These are phyloP conservation scores for Hawksworthiomyces lignivorus DNA, from an alignment of 2,329 filamentous ascomycete species.

Conservation along the genomic window DNA sequence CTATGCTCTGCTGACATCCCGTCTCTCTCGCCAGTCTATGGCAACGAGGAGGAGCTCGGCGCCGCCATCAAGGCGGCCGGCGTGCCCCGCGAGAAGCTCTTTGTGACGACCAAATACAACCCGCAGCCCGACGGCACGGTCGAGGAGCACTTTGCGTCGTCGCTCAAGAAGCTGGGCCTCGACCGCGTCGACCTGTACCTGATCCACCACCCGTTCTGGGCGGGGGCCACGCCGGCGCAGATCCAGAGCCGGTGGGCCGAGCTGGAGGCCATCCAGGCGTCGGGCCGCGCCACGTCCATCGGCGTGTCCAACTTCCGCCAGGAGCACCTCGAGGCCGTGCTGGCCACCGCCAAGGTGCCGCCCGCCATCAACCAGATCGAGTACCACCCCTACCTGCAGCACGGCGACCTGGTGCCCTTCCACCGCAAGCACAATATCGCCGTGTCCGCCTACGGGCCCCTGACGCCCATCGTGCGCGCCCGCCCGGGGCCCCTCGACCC, in stretches of 20 bases:
- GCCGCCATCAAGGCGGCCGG: constrained; percentile 60
- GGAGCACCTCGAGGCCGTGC: constrained; percentile 45
- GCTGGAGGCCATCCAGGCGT: constrained; percentile 57
- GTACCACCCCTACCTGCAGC: constrained; percentile 68
- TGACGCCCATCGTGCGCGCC: constrained; percentile 43
- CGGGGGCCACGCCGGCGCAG: constrained; percentile 35
- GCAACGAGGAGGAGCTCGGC: constrained; percentile 63
- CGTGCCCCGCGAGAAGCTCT: constrained; percentile 60
- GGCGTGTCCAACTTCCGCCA: constrained; percentile 69
- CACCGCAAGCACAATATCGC: constrained; percentile 51
- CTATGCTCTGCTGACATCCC: too few relatives aligned
- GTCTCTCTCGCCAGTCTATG: constrained; percentile 38
- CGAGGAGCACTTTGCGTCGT: constrained; percentile 46
- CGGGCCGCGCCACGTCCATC: constrained; percentile 60
- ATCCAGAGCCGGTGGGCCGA: constrained; percentile 54
- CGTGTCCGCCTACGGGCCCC: constrained; percentile 46
- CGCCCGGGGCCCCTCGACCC: constrained; percentile 45
- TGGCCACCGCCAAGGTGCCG: constrained; percentile 50
- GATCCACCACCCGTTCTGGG: constrained; percentile 51
- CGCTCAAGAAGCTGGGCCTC: constrained; percentile 57
- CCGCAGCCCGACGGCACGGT: constrained; percentile 29
- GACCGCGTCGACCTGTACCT: constrained; percentile 68
- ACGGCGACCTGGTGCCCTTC: constrained; percentile 50
- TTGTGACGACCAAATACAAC: constrained; percentile 54
- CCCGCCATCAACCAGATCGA: constrained; percentile 78